A percentile compares a stretch with the other conserved stretches of the same genome.
These are phyloP conservation scores for Escovopsis sp. DNA, from an alignment of 2,329 filamentous ascomycete species.

Conservation along the genomic window DNA sequence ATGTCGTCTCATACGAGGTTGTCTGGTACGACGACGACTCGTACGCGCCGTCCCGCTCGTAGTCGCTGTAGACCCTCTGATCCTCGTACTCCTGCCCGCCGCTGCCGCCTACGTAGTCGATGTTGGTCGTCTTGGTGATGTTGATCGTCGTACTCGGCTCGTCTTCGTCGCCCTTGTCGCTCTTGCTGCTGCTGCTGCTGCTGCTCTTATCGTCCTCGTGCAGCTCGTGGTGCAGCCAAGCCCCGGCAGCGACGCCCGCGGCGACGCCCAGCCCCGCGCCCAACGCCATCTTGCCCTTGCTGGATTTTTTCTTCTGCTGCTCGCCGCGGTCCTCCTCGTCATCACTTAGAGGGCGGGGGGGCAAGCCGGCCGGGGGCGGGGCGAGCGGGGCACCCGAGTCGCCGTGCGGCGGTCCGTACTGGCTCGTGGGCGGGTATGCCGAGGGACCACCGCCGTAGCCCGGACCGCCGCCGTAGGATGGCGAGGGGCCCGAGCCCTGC, in stretches of 20 bases:
- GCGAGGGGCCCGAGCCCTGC: slow-evolving; percentile 11
- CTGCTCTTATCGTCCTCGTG: slow-evolving; percentile 10
- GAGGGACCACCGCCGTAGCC: slow-evolving; percentile 6
- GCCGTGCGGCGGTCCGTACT: slow-evolving; percentile 1
- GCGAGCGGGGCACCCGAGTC: slow-evolving; percentile 7
- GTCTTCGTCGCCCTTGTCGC: slow-evolving; percentile 7
- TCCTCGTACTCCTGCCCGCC: slow-evolving; percentile 21
- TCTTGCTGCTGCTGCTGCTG: slow-evolving; percentile 6
- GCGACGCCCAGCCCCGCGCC: slow-evolving; percentile 45
- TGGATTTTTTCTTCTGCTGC: slow-evolving; percentile 20
- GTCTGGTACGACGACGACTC: too few species aligned
- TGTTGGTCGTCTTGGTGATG: slow-evolving; percentile 2
- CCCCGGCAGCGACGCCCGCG: slow-evolving; percentile 40
- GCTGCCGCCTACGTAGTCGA: slow-evolving; percentile 4
- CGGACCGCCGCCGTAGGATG: slow-evolving; percentile 8
- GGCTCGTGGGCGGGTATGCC: not conserved
- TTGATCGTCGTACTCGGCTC: slow-evolving; percentile 1
- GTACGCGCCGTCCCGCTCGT: slow-evolving; percentile 10
- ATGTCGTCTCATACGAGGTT: too few species aligned
- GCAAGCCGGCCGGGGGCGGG: slow-evolving; percentile 7
- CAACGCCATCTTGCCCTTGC: slow-evolving; percentile 38
- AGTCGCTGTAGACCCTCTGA: slow-evolving; percentile 27
- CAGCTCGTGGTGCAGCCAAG: slow-evolving; percentile 39
- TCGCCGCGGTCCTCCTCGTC: slow-evolving; percentile 1
- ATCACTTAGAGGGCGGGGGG: too few species aligned